Evolutionary conservation across 257 asterid species (phyloP).

Genomic region (Gardenia jasminoides): DNA sequence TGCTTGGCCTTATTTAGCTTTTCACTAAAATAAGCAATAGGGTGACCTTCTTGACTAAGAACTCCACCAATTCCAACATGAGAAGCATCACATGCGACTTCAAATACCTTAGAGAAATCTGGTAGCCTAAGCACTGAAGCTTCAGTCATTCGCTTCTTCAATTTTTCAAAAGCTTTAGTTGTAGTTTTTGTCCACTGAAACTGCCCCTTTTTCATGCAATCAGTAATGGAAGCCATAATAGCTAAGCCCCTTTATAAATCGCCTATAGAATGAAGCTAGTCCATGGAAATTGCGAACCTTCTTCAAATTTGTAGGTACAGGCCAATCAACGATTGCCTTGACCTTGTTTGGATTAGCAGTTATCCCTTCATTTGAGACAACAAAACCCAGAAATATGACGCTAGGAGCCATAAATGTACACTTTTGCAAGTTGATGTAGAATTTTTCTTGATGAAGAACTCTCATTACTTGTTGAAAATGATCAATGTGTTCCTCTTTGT

Average conservation of each 20-base stretch:
- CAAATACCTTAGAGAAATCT: slow-evolving; percentile 5
- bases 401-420: not conserved
- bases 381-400: not conserved
- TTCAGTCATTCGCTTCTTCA: not conserved
- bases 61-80: not conserved
- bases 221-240: not conserved
- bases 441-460: not conserved
- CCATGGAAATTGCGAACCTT: not conserved
- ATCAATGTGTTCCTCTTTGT: not conserved
- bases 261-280: not conserved
- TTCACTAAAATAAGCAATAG: slow-evolving; percentile 9
- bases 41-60: slow-evolving; percentile 7
- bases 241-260: not conserved
- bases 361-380: not conserved
- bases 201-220: not conserved
- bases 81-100: slow-evolving; percentile 13
- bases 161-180: not conserved
- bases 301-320: not conserved
- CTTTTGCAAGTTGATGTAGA: too few relatives aligned
- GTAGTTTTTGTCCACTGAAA: not conserved
- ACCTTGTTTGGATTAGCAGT: not conserved
- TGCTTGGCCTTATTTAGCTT: not conserved
- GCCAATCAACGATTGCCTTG: not conserved
- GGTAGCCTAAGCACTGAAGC: not conserved
- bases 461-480: not conserved